A percentile compares a stretch with the other conserved stretches of the same genome.
Evolutionary conservation across 441 rosid genomes (phyloP).

Genomic region (Melastoma candidum): DNA sequence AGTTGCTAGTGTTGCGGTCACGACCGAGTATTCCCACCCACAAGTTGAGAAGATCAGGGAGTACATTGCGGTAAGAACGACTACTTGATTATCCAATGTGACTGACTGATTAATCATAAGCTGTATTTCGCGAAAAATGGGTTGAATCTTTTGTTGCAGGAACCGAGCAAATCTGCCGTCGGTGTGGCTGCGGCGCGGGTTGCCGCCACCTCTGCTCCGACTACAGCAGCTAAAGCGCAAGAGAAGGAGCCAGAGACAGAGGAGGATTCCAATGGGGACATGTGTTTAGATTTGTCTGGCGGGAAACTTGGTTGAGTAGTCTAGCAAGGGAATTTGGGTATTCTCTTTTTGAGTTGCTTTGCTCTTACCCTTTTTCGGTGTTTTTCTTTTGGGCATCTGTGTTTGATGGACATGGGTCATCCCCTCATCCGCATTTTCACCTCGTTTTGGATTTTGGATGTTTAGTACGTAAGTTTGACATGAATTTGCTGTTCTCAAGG

Average conservation of each 20-base stretch:
- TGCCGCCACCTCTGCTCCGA: constrained; percentile 16
- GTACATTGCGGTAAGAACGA: constrained; percentile 25
- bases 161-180: constrained; percentile 29
- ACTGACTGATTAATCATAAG: neutral
- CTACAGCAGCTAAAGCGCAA: constrained; percentile 19
- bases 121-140: neutral
- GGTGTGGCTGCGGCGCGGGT: constrained; percentile 13
- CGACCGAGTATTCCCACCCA: constrained; percentile 35
- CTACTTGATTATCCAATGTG: neutral
- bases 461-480: no score
- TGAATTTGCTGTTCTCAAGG: no score
- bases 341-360: no score
- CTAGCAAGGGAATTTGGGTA: neutral
- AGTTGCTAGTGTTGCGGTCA: constrained; percentile 31
- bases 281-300: constrained; percentile 16
- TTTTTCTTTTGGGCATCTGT: no score
- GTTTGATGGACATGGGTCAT: no score
- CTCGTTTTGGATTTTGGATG: no score
- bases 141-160: constrained; percentile 17
- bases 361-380: no score
- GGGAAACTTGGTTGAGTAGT: neutral
- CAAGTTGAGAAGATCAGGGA: constrained; percentile 44
- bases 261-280: constrained; percentile 13
- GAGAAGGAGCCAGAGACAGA: constrained; percentile 21
- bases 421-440: no score